Percentiles rank a stretch among this genome's conserved stretches.
Evolutionary conservation across 208 protist genomes (phyloP).

Genomic region (Blechomonas ayalai): DNA sequence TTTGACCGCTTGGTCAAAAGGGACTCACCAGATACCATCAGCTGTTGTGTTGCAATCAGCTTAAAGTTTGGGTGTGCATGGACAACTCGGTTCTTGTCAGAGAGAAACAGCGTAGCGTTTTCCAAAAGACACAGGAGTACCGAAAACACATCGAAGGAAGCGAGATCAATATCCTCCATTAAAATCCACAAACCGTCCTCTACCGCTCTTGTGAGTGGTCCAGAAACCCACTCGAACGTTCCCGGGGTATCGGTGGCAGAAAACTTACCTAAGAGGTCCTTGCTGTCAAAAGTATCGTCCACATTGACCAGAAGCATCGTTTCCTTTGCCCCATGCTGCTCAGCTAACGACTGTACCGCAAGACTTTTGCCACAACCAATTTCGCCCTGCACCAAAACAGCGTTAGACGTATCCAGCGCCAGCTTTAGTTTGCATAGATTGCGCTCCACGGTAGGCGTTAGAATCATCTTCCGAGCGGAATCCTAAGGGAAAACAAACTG

Average conservation of each 20-base stretch:
- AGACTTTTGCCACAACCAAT: slow-evolving; percentile 84
- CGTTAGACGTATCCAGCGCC: slow-evolving; percentile 53
- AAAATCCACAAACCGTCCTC: slow-evolving; percentile 96
- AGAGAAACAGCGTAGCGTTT: slow-evolving; percentile 91
- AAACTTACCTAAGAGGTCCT: slow-evolving; percentile 98
- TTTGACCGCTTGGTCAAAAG: slow-evolving; percentile 51
- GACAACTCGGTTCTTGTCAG: slow-evolving; percentile 93
- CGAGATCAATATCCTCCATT: slow-evolving; percentile 98
- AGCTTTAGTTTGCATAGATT: slow-evolving; percentile 67
- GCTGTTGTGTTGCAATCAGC: slow-evolving; percentile 84
- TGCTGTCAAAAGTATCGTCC: slow-evolving; percentile 98
- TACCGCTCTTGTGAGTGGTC: slow-evolving; percentile 95
- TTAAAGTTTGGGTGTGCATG: slow-evolving; percentile 77
- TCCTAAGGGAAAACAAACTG: neutral
- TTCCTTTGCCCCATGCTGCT: slow-evolving; percentile 40
- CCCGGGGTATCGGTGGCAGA: slow-evolving; percentile 97
- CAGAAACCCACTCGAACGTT: slow-evolving; percentile 97
- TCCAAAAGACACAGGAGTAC: slow-evolving; percentile 97
- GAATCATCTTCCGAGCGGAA: slow-evolving; percentile 37
- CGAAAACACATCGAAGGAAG: slow-evolving; percentile 97
- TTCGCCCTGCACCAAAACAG: slow-evolving; percentile 80
- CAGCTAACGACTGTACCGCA: slow-evolving; percentile 50
- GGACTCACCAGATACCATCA: slow-evolving; percentile 40
- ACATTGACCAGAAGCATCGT: slow-evolving; percentile 89
- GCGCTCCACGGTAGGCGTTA: slow-evolving; percentile 47